These are phyloP conservation scores for Penicillium crystallinum DNA, from an alignment of 495 filamentous ascomycete species.

Conservation along the genomic window DNA sequence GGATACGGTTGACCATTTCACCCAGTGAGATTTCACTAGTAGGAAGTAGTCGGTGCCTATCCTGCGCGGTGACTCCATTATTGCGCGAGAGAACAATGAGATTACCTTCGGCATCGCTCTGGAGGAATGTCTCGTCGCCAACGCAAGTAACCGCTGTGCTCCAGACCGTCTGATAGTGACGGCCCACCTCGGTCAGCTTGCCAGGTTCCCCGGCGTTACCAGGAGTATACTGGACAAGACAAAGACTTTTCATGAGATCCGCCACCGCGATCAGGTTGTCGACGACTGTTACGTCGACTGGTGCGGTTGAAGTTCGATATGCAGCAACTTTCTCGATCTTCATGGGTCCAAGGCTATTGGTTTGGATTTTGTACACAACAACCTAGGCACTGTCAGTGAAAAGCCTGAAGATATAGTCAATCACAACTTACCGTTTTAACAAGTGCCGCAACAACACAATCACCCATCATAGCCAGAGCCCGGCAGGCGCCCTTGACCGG, in stretches of 20 bases:
- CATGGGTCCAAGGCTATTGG: slow-evolving; percentile 40
- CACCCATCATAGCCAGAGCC: slow-evolving; percentile 65
- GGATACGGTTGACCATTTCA: slow-evolving; percentile 87
- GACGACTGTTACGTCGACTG: slow-evolving; percentile 72
- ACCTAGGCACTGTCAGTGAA: slow-evolving; percentile 31
- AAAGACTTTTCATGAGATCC: slow-evolving; percentile 91
- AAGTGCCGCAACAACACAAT: slow-evolving; percentile 77
- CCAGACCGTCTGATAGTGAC: slow-evolving; percentile 80
- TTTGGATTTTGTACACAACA: slow-evolving; percentile 53
- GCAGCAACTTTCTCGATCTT: slow-evolving; percentile 61
- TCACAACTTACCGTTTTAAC: slow-evolving; percentile 68
- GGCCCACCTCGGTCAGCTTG: slow-evolving; percentile 64
- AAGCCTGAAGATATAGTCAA: background rate
- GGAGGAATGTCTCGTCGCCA: slow-evolving; percentile 68
- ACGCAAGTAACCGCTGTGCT: slow-evolving; percentile 69
- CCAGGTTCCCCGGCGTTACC: slow-evolving; percentile 39
- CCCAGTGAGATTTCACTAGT: slow-evolving; percentile 79
- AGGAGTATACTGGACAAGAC: slow-evolving; percentile 61
- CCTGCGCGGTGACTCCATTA: slow-evolving; percentile 67
- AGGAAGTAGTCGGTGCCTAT: slow-evolving; percentile 63
- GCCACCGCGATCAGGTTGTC: slow-evolving; percentile 71
- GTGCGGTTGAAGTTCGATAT: slow-evolving; percentile 79
- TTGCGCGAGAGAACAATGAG: slow-evolving; percentile 73
- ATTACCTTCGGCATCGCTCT: slow-evolving; percentile 83
- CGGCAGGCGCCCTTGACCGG: slow-evolving; percentile 72